These are phyloP conservation scores for Akanthomyces lecanii DNA, from an alignment of 2,329 filamentous ascomycete species.

Conservation along the genomic window DNA sequence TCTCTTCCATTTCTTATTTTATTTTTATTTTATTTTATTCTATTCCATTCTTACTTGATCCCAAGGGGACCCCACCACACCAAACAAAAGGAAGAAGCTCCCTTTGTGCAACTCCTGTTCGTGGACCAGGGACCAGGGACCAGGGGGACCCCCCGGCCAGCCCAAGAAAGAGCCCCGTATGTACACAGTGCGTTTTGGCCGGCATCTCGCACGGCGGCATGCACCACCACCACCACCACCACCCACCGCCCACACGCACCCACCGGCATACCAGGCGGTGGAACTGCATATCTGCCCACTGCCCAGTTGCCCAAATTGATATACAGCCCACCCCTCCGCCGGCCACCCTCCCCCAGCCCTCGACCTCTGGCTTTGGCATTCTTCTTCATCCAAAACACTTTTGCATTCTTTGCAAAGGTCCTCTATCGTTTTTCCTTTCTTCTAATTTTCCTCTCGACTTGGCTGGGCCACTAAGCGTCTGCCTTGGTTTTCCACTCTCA, in stretches of 20 bases:
- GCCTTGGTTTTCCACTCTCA: background rate
- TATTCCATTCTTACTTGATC: background rate
- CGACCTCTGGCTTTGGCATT: slow-evolving; percentile 4
- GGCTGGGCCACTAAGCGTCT: background rate
- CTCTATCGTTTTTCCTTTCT: background rate
- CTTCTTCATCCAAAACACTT: background rate
- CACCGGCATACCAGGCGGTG: slow-evolving; percentile 4
- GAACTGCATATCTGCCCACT: background rate
- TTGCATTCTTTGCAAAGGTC: slow-evolving; percentile 9
- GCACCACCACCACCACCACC: background rate
- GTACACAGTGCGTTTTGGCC: background rate
- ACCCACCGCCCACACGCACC: background rate
- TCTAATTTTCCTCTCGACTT: background rate
- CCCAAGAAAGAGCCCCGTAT: background rate
- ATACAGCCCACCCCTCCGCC: slow-evolving; percentile 6
- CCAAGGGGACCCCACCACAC: background rate
- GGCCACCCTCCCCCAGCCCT: slow-evolving; percentile 5
- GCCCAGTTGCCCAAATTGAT: background rate
- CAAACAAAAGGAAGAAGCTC: background rate
- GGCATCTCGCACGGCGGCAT: background rate
- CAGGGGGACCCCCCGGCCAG: background rate
- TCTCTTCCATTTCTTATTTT: background rate
- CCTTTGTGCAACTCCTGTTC: background rate
- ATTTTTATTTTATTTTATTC: background rate
- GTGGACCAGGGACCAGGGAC: background rate